A percentile compares a stretch with the other conserved stretches of the same genome.
Evolutionary conservation across 257 asterid genomes (phyloP).

Genomic region (Voacanga thouarsii): DNA sequence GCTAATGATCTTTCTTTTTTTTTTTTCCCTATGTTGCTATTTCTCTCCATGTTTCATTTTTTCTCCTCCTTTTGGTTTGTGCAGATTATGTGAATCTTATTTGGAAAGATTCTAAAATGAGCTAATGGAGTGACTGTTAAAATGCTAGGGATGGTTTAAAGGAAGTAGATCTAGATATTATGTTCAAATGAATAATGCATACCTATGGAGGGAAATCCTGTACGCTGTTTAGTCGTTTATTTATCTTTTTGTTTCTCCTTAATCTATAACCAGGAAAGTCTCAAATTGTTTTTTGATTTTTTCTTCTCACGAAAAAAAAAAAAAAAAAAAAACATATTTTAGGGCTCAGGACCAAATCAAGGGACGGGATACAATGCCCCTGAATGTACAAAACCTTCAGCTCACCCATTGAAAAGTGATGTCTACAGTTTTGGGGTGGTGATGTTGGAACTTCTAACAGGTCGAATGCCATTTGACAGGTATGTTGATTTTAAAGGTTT

Average conservation of each 20-base stretch:
- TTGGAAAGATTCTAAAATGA: too few species aligned
- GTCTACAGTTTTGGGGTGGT: conserved; percentile 60
- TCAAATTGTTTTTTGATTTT: too few species aligned
- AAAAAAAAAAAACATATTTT: background rate
- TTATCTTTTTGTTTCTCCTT: background rate
- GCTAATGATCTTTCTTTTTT: background rate
- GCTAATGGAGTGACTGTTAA: background rate
- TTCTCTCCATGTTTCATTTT: background rate
- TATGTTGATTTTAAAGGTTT: conserved; percentile 8
- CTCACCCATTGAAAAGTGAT: conserved; percentile 47
- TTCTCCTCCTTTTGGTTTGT: background rate
- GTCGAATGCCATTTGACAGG: conserved; percentile 59
- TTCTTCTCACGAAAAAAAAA: background rate
- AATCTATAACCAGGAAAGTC: background rate
- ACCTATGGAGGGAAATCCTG: background rate
- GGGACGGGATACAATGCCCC: conserved; percentile 55
- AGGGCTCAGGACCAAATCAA: conserved; percentile 14
- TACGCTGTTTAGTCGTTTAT: too few species aligned
- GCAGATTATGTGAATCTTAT: too few species aligned
- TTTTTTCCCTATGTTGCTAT: too few species aligned
- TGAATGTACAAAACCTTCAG: conserved; percentile 42
- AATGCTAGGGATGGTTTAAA: background rate
- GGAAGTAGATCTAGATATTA: background rate
- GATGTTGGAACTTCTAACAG: conserved; percentile 59
- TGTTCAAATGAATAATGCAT: background rate